Base-by-base conservation (phyloP, 306 rosid species). In the Mimosa pudica region DNA sequence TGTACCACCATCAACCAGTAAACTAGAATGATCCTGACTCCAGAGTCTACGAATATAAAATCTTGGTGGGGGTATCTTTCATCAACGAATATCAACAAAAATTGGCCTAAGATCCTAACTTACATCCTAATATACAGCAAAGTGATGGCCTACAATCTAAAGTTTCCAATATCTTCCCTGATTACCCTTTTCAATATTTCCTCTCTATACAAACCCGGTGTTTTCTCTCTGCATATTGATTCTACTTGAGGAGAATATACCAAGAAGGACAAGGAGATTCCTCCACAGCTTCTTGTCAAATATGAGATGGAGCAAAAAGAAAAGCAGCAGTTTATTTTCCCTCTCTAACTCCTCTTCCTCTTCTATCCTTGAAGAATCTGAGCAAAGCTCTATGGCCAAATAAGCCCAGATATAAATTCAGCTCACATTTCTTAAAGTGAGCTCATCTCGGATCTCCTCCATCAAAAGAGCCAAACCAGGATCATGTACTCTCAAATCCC, bases 381-480 rank as follows among this genome's bases (percentile, higher is more conserved):
- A 61, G 33, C 77, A 35, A 45, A 83, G 64, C 62, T 10, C 63
- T 81, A 54, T 62, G 52, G 62, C 68, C 58, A 71, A 84, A 58
- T 24, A 0, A 24, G 30, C 77, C 71, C 67, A 75, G 82, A 71
- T 86, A 38, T 77, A 64, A 78, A 78, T 83, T 84, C 63, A 64
- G 71, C 75, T 78, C 85, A 76, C 80, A 74, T 80, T 73, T 30
- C 71, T 44, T 78, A 73, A 70, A 75, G 71, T 30, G 51, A 35
- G 14, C 46, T 57, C 63, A 70, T 57, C 66, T 81, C 14, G 33
- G 47, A 77, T 42, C 38, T 24, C 62, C 38, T 75, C 64, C 72
- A 36, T 68, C 70, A 48, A 74, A 71, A 74, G 14, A 70, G 67
- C 4, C 49, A 16, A 16, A 76, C 73, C 75, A 52, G 81, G 77